Evolutionary conservation across 257 asterid genomes (phyloP), one percentile per base, ranked within the genome.

Genomic region (Cinchona pubescens): DNA sequence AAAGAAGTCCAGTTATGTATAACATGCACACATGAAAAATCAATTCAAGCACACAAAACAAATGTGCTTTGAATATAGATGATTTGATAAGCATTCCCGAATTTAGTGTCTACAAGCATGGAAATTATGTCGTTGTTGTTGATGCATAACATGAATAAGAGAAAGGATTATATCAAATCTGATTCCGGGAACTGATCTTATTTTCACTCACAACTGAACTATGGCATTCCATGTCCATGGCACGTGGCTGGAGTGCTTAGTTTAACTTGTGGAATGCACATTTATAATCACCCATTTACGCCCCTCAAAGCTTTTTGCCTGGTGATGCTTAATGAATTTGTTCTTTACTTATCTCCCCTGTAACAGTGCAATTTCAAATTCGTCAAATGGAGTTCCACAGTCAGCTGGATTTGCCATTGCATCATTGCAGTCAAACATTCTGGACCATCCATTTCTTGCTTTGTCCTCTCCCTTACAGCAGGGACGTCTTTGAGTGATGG

Each of bases 351-450:
- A 15, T 71, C 76, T 73, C 38, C 13, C 29, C 65, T 51, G 21
- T 81, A 80, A 79, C 94, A 91, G 98, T 77, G 77, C 95, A 58
- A 84, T 79, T 56, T 87, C 88, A 55, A 90, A 83, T 74, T 40
- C 95, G 64, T 74, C 92, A 48, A 83, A 75, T 42, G 90, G 92
- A 76, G 96, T 83, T 73, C 87, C 90, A 30, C 96, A 88, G 42
- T 82, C 97, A n/a, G 73, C 96, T 43, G 93, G 93, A 55, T 91
- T 85, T 75, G 81, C 84, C 76, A 84, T 88, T 87, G 67, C 89
- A 32, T 86, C 93, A 5, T 64, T 87, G 81, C 95, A 88, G 80
- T 49, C 91, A 68, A 89, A 83, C 82, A 78, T 86, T 73, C 76
- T 91, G 74, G 96, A 89, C 77, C 84, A 83, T 48, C 91, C 96